phyloP scores from a whole-genome alignment of 1,139 yeast species.

The Pneumocystis murina region DNA sequence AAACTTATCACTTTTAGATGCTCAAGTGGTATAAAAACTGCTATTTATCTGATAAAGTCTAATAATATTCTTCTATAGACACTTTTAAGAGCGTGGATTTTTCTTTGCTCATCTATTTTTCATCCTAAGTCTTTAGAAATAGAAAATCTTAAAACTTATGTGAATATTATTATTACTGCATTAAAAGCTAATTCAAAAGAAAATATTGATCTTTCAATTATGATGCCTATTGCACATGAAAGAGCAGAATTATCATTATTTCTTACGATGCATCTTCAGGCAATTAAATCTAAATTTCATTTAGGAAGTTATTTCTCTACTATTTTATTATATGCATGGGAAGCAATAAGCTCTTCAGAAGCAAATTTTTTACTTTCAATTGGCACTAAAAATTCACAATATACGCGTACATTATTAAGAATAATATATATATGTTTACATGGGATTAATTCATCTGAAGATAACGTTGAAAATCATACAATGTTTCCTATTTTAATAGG shows the following conservation, averaged over 20 bases:
- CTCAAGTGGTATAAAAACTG: conserved; percentile 30
- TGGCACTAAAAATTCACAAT: background rate
- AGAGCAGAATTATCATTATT: background rate
- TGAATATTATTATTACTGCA: background rate
- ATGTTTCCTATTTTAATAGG: background rate
- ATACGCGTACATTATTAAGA: background rate
- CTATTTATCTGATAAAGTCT: background rate
- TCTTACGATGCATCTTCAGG: background rate
- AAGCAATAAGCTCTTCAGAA: background rate
- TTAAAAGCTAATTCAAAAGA: background rate
- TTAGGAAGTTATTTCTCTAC: background rate
- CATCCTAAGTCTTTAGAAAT: background rate
- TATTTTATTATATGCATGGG: background rate
- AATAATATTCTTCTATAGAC: background rate
- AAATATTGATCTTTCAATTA: background rate
- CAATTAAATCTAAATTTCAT: background rate
- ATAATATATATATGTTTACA: background rate
- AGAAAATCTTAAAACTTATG: background rate
- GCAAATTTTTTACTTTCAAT: background rate
- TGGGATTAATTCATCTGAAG: background rate
- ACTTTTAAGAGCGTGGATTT: background rate
- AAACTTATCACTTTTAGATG: conserved; percentile 46
- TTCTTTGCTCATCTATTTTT: background rate
- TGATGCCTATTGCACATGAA: background rate
- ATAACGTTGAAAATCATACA: background rate